Evolutionary conservation across 2,329 filamentous ascomycete genomes (phyloP), one percentile per base, ranked within the genome.

Genomic region (Pestalotiopsis sp.): DNA sequence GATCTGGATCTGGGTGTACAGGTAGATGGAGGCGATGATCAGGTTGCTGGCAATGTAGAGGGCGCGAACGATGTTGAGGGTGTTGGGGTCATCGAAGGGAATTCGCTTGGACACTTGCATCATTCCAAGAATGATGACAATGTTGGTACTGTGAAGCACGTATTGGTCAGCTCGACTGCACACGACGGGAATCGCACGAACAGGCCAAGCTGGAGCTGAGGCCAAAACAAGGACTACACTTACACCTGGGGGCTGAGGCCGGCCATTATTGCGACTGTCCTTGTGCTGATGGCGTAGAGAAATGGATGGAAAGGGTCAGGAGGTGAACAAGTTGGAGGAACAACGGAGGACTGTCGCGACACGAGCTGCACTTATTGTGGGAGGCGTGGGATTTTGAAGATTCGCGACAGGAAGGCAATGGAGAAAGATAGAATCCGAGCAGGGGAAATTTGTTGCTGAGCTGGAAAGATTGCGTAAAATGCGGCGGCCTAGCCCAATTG

Each of bases 31-130:
- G 73, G 92, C 86, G 78, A 99, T 98, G 82, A 98, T 87, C 73
- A 97, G 72, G 82, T 99, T 90, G 85, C 87, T 89, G 70, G 81
- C 78, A 41, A 87, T 77, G 77, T 90, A 90, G 71, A 85, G 74
- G 61, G 82, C 86, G 75, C 88, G 88, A 74, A 87, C 85, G 39
- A 82, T 76, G 79, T 87, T 89, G 74, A 90, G 86, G 23, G 88
- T 84, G 61, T 83, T 81, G 59, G 88, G 94, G 79, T 98, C 92
- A 38, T 98, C 95, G 78, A 98, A 97, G 63, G 95, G 94, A 71
- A 99, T 91, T 83, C 92, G 93, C 89, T 98, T 98, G 76, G 94
- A 93, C 71, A 97, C 92, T 88, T 98, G 95, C 94, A 98, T 98
- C 92, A 98, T 97, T 80, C 93, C 93, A 75, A 97, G 90, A 85